Conservation (phyloP, 345 rosid genomes). For the Eucalyptus dawsonii region DNA sequence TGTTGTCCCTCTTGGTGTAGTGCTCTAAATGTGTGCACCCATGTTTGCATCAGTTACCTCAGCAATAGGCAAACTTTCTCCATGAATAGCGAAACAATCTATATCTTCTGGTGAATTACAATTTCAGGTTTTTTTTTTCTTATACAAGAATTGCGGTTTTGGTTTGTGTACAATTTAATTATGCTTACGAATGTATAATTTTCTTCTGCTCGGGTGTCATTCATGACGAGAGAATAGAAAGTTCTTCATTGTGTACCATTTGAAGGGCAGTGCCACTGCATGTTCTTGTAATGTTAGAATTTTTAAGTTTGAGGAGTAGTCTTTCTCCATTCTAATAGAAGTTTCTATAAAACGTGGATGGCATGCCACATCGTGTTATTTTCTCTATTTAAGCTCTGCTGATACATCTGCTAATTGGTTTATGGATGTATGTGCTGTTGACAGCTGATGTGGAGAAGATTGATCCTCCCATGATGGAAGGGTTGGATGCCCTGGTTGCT, state of each 20-base stretch:
- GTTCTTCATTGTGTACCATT: neutral
- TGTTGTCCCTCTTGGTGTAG: neutral
- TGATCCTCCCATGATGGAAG: constrained; percentile 62
- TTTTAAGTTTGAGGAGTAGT: neutral
- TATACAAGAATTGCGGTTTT: neutral
- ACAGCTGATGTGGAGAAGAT: constrained; percentile 32
- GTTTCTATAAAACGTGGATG: neutral
- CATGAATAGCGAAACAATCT: neutral
- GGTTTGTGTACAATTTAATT: neutral
- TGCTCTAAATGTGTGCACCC: neutral
- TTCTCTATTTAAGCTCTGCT: neutral
- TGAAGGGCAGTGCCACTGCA: neutral
- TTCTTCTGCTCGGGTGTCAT: neutral
- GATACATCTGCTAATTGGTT: neutral
- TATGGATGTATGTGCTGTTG: neutral
- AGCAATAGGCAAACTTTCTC: neutral
- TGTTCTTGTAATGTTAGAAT: neutral
- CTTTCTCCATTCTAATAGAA: neutral
- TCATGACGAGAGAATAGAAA: neutral
- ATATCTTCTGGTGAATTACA: neutral
- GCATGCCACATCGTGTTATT: neutral
- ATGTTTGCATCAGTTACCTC: neutral
- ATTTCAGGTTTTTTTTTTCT: neutral
- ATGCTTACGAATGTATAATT: neutral
- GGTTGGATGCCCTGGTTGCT: constrained; percentile 25